Conservation (phyloP, 306 rosid genomes). For the Trifolium fragiferum region DNA sequence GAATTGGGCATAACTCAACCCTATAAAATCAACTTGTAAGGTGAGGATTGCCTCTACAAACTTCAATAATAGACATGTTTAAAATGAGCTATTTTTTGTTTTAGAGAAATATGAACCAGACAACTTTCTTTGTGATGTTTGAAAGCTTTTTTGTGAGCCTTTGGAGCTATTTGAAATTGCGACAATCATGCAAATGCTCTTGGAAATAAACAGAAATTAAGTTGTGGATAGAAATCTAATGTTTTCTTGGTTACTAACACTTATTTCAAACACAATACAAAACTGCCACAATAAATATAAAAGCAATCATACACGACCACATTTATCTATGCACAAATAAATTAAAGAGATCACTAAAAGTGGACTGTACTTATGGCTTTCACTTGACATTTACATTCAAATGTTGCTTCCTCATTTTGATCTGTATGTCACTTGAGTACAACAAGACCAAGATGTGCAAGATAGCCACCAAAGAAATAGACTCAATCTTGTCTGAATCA, state of each 20-base stretch:
- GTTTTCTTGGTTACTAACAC: conserved; percentile 41
- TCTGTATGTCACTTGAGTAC: conserved; percentile 46
- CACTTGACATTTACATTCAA: conserved; percentile 50
- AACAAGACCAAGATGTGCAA: conserved; percentile 56
- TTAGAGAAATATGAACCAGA: conserved; percentile 23
- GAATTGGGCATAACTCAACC: too few species aligned
- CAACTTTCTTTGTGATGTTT: not conserved
- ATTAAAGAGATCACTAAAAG: conserved; percentile 43
- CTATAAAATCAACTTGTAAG: too few species aligned
- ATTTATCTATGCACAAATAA: conserved; percentile 52
- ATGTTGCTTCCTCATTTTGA: conserved; percentile 47
- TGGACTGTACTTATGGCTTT: conserved; percentile 47
- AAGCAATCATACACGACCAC: conserved; percentile 51
- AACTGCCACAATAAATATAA: conserved; percentile 57
- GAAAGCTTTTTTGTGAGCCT: conserved; percentile 4
- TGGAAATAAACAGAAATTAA: not conserved
- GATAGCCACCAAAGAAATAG: conserved; percentile 58
- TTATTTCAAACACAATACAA: conserved; percentile 53
- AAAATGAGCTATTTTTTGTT: not conserved
- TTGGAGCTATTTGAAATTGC: conserved; percentile 16
- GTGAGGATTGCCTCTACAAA: not conserved
- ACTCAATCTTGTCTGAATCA: conserved; percentile 52
- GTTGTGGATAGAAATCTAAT: conserved; percentile 41
- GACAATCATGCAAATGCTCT: conserved; percentile 4
- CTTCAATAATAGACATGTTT: conserved; percentile 2